Conservation (phyloP, 257 asterid species). For the Prunella vulgaris region DNA sequence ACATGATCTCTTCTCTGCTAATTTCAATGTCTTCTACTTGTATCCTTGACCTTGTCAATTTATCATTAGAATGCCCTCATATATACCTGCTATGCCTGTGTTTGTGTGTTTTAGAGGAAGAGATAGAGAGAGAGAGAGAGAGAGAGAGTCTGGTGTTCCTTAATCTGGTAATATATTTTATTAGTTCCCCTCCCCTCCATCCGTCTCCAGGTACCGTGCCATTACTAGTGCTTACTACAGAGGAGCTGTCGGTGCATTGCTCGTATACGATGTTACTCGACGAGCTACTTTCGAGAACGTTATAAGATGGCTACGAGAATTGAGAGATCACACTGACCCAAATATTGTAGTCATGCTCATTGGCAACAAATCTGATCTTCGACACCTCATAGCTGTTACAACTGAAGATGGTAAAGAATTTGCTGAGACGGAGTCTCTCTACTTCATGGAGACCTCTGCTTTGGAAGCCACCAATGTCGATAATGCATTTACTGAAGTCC, state of each 20-base stretch:
- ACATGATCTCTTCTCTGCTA: background rate
- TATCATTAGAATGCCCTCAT: background rate
- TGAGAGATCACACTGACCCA: conserved; percentile 47
- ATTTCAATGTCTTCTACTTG: background rate
- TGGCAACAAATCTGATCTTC: conserved; percentile 48
- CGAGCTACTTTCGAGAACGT: conserved; percentile 45
- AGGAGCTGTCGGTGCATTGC: conserved; percentile 56
- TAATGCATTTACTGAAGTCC: conserved; percentile 44
- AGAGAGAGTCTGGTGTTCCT: background rate
- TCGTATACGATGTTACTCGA: conserved; percentile 46
- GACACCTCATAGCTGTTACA: conserved; percentile 41
- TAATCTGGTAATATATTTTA: background rate
- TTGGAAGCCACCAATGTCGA: conserved; percentile 48
- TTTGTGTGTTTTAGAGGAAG: no score
- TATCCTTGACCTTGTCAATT: background rate
- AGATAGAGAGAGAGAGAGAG: background rate
- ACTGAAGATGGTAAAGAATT: conserved; percentile 47
- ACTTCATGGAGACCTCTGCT: conserved; percentile 56
- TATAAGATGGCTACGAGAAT: conserved; percentile 42
- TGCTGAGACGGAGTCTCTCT: conserved; percentile 42
- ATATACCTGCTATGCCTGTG: background rate
- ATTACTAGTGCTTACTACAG: conserved; percentile 51
- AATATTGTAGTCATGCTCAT: conserved; percentile 48
- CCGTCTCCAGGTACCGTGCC: conserved; percentile 38
- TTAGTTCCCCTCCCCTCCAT: background rate